These are phyloP conservation scores for Fomes fomentarius DNA, from an alignment of 1,284 basidiomycete species.

Conservation along the genomic window DNA sequence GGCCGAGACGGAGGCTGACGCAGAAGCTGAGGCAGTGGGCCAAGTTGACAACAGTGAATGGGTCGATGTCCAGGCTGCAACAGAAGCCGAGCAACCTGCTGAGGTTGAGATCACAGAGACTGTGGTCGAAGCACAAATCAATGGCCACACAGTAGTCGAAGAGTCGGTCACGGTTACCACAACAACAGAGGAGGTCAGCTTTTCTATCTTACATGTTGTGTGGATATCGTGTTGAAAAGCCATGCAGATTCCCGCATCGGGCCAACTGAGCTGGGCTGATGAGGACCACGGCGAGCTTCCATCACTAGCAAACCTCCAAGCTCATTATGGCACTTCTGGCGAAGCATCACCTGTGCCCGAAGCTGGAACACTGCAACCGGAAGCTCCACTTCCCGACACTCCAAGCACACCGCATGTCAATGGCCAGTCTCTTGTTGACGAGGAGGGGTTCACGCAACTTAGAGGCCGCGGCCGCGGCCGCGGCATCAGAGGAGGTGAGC, in stretches of 20 bases:
- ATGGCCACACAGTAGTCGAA: slow-evolving; percentile 30
- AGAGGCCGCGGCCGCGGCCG: slow-evolving; percentile 38
- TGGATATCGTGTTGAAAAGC: slow-evolving; percentile 1
- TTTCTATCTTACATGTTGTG: not conserved
- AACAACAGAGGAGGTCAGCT: slow-evolving; percentile 27
- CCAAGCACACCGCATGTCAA: slow-evolving; percentile 22
- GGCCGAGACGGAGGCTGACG: slow-evolving; percentile 45
- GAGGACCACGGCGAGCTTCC: slow-evolving; percentile 49
- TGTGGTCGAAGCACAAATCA: slow-evolving; percentile 26
- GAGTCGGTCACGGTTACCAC: slow-evolving; percentile 30
- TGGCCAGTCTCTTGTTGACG: slow-evolving; percentile 40
- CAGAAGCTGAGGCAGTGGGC: slow-evolving; percentile 57
- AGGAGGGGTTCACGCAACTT: slow-evolving; percentile 65
- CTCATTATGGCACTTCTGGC: slow-evolving; percentile 43
- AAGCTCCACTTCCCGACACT: slow-evolving; percentile 34
- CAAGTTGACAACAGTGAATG: slow-evolving; percentile 14
- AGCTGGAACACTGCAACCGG: slow-evolving; percentile 29
- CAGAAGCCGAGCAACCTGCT: slow-evolving; percentile 21
- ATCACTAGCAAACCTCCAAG: slow-evolving; percentile 43
- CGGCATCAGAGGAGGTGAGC: slow-evolving; percentile 38
- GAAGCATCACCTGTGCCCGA: slow-evolving; percentile 48
- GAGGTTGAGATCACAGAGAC: slow-evolving; percentile 32
- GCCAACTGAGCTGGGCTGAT: slow-evolving; percentile 48
- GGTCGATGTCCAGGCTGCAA: slow-evolving; percentile 17
- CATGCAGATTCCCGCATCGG: slow-evolving; percentile 38